Base-by-base conservation (phyloP, 2,329 filamentous ascomycete genomes). In the Pseudophaeomoniella oleicola region DNA sequence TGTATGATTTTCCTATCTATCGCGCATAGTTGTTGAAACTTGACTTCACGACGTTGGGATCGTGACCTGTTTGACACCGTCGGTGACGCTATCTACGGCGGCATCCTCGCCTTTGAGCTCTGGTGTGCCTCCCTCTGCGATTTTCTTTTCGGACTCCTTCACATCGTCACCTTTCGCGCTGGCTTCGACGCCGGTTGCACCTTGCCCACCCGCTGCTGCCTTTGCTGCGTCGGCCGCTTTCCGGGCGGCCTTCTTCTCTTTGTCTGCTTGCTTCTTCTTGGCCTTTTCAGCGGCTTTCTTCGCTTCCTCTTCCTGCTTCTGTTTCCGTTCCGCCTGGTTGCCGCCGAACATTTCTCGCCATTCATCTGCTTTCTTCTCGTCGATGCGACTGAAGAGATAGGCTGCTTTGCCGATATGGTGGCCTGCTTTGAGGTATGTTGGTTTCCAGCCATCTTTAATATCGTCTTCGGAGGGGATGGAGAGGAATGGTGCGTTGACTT, bases 371-470 rank as follows among this genome's bases (percentile, higher is more conserved):
- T 87, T 88, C 57, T 82, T 78, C 6, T 78, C 68, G 44, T 86
- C 81, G 51, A 94, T 94, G 37, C 71, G 72, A n/a, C 73, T 73
- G 61, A 94, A 94, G 19, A 94, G 67, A 65, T 85, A 79, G 44
- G 75, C 72, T 1, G 86, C 75, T 52, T 80, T 79, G 46, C 84
- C 83, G 44, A 94, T 80, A 54, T 78, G 79, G 62, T 94, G 85
- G 39, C 80, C 81, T 1, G 79, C 69, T 50, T 75, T 67, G 45
- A 90, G 63, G 34, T 57, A 55, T 22, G 56, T 55, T 2, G 66
- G 59, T 42, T 73, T 66, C 78, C 82, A 90, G 32, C 63, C 66
- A 43, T 79, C 71, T 1, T 58, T 54, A 44, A 67, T 52, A 17
- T 56, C 47, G 46, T 63, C 49, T 52, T 60, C 45, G 42, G 58